These are phyloP conservation scores for Pleodorina starrii DNA, from an alignment of 139 green algal species.

Conservation along the genomic window DNA sequence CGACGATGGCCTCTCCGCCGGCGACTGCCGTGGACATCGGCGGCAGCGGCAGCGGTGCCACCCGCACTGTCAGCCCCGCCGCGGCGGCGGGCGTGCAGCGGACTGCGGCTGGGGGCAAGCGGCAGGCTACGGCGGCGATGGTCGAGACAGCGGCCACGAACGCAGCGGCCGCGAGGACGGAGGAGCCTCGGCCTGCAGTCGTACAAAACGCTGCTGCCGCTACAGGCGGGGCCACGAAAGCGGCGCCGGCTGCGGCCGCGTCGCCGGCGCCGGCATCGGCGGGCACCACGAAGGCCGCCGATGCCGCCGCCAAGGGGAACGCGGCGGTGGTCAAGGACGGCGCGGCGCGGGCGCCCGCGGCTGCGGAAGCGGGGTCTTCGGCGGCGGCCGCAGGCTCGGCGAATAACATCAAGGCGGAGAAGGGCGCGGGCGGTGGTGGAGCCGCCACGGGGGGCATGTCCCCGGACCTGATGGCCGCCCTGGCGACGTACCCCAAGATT, in stretches of 20 bases:
- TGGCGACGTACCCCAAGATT: constrained; percentile 51
- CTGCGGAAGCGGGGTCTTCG: background rate
- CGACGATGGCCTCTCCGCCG: too few relatives aligned
- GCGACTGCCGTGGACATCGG: background rate
- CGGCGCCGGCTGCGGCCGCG: background rate
- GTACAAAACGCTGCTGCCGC: background rate
- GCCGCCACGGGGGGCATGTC: background rate
- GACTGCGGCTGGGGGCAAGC: background rate
- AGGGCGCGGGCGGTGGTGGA: background rate
- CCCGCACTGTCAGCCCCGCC: background rate
- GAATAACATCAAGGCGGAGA: background rate
- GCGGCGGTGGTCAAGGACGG: background rate
- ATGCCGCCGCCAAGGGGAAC: background rate
- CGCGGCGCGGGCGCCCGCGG: background rate
- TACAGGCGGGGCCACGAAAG: background rate
- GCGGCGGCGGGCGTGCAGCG: background rate
- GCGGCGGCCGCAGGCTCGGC: background rate
- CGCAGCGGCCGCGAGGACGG: too few relatives aligned
- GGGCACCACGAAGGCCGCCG: background rate
- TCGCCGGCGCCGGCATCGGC: background rate
- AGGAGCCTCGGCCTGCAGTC: too few relatives aligned
- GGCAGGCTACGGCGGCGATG: background rate
- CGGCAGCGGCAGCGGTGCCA: background rate
- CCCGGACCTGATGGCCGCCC: constrained; percentile 37
- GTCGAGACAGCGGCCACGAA: background rate